These are phyloP conservation scores for Eleusine indica DNA, from an alignment of 176 grass and related monocot genomes.

Conservation along the genomic window DNA sequence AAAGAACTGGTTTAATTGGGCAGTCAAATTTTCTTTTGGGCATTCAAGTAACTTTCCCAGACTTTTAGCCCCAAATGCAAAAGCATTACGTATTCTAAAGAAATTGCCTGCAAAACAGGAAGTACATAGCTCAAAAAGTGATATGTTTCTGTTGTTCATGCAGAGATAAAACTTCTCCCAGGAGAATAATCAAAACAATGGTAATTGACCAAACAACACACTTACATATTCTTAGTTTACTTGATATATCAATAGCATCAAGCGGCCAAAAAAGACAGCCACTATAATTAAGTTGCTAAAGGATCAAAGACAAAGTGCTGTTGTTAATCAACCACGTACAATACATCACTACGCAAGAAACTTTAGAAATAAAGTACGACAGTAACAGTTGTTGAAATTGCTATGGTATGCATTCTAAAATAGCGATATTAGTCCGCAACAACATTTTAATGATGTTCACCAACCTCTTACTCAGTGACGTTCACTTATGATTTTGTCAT, in stretches of 20 bases:
- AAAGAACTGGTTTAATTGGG: constrained; percentile 82
- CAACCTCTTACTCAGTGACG: neutral
- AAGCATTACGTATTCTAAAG: constrained; percentile 94
- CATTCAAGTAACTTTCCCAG: constrained; percentile 72
- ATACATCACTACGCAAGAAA: neutral
- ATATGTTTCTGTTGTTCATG: neutral
- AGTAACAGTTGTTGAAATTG: neutral
- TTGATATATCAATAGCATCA: constrained; percentile 19
- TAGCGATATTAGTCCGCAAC: neutral
- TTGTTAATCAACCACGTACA: constrained; percentile 17
- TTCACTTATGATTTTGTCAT: neutral
- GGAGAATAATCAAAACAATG: constrained; percentile 22
- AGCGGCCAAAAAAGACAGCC: constrained; percentile 8
- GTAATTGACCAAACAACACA: neutral
- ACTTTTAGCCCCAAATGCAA: constrained; percentile 85
- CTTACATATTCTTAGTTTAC: neutral
- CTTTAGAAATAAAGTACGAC: neutral
- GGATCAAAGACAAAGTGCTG: neutral
- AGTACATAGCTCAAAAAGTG: constrained; percentile 18
- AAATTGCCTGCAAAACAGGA: constrained; percentile 72
- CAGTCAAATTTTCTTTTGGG: constrained; percentile 65
- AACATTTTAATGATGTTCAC: neutral
- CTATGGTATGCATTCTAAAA: neutral
- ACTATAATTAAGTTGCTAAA: constrained; percentile 21
- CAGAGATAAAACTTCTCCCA: constrained; percentile 12